These are phyloP conservation scores for Trichosporon inkin DNA, from an alignment of 1,284 basidiomycete genomes.

Conservation along the genomic window DNA sequence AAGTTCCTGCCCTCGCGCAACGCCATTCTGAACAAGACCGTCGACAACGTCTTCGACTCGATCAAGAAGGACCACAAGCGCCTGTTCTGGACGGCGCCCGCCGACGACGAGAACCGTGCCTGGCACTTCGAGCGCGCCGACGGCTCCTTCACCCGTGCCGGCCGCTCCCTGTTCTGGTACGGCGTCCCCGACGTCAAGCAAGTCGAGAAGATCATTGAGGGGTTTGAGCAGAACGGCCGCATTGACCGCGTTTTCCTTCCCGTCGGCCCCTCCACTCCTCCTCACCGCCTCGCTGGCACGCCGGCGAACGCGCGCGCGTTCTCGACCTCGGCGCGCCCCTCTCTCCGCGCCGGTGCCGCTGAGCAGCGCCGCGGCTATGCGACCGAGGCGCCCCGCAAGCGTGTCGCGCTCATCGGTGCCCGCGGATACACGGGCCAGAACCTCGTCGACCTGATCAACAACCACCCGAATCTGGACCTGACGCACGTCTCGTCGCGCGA, in stretches of 20 bases:
- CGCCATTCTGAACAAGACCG: constrained; percentile 87
- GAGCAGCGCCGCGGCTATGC: constrained; percentile 50
- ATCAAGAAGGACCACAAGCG: constrained; percentile 92
- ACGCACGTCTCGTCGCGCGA: constrained; percentile 95
- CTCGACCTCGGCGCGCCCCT: constrained; percentile 63
- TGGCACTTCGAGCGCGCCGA: constrained; percentile 99
- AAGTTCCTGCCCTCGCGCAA: constrained; percentile 84
- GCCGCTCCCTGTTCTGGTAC: constrained; percentile 93
- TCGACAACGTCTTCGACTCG: constrained; percentile 95
- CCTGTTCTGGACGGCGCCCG: constrained; percentile 94
- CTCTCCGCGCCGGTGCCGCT: constrained; percentile 56
- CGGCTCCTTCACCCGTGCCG: constrained; percentile 92
- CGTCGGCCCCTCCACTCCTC: constrained; percentile 74
- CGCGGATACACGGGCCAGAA: constrained; percentile 91
- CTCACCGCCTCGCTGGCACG: constrained; percentile 54
- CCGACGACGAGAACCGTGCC: constrained; percentile 88
- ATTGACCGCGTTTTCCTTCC: constrained; percentile 86
- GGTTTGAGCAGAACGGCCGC: constrained; percentile 77
- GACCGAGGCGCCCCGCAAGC: constrained; percentile 66
- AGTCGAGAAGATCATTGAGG: constrained; percentile 78
- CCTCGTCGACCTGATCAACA: constrained; percentile 75
- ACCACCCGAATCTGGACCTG: constrained; percentile 80
- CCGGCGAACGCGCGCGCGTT: constrained; percentile 58
- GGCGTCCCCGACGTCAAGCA: constrained; percentile 88
- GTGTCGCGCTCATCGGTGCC: constrained; percentile 91